Base-by-base conservation (phyloP, 306 rosid genomes). In the Quercus mongolica region DNA sequence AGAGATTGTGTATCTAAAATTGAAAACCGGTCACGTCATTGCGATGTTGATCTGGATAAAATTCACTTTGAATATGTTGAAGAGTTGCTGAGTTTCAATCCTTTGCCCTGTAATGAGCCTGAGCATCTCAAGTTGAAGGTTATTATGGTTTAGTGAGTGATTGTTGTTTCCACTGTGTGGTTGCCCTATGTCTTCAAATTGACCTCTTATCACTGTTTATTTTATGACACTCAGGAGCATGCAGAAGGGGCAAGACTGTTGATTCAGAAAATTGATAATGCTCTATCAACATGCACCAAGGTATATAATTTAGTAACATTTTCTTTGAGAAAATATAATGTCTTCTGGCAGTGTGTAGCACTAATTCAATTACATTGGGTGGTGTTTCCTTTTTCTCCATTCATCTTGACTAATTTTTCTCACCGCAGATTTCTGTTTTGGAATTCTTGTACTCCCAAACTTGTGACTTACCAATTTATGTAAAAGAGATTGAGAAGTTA, bases 61-160 rank as follows among this genome's bases (percentile, higher is more conserved):
- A 82, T 89, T 89, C 82, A 83, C 79, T 71, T 86, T 76, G 93
- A 93, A 54, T 82, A 63, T 68, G 82, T 95, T 25, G 78, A 81
- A 26, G 90, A 87, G 80, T 84, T 95, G 76, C 88, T 95, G 82
- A 79, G 82, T 80, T 76, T 81, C 74, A 74, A 83, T 78, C 88
- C 90, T 56, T 77, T 81, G 51, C 94, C 92, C 71, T 89, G 92
- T 86, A 81, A 90, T 18, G 94, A 91, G 83, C 97, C 98, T 87
- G 79, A 46, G 81, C 87, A 80, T 88, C 86, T 81, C 62, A 91
- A 85, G 68, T 87, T 95, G 93, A 95, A 92, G 99, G 99, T 95
- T 71, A 58, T 79, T 78, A 70, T 44, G 76, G 80, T 80, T 71
- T 71, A 76, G 58, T 78, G 76, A 61, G 30, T 75, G 44, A 69